These are phyloP conservation scores for Pyricularia grisea DNA, from an alignment of 2,329 filamentous ascomycete genomes.

Conservation along the genomic window DNA sequence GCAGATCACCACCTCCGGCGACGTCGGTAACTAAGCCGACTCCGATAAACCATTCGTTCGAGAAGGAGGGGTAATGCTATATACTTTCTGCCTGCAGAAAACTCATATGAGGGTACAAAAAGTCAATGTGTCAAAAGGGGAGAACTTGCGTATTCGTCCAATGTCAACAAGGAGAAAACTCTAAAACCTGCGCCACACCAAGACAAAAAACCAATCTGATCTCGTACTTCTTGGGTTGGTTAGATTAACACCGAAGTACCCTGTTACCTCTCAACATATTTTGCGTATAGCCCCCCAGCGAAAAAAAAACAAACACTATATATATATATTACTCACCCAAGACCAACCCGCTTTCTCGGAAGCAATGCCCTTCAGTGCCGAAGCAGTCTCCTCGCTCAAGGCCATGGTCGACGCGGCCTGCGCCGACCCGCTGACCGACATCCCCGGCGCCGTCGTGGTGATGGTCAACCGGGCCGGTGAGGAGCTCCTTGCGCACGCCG, in stretches of 20 bases:
- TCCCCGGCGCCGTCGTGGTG: background rate
- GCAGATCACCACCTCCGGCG: background rate
- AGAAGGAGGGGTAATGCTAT: background rate
- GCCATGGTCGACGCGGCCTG: background rate
- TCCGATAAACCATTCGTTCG: background rate
- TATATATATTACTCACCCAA: no score
- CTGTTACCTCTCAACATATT: no score
- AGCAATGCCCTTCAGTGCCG: background rate
- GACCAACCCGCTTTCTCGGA: background rate
- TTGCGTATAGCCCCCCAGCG: no score
- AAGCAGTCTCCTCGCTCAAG: background rate
- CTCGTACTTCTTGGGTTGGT: background rate
- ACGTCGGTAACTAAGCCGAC: background rate
- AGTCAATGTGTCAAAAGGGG: background rate
- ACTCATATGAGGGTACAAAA: background rate
- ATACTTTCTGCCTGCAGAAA: background rate
- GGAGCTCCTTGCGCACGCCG: background rate
- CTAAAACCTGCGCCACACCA: background rate
- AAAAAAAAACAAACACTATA: no score
- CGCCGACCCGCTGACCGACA: background rate
- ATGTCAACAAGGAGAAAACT: background rate
- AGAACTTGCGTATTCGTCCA: background rate
- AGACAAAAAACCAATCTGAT: background rate
- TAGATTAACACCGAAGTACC: no score
- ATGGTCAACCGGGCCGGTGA: background rate